Conservation (phyloP, 2,329 filamentous ascomycete species). For the Fusarium subtropicale region DNA sequence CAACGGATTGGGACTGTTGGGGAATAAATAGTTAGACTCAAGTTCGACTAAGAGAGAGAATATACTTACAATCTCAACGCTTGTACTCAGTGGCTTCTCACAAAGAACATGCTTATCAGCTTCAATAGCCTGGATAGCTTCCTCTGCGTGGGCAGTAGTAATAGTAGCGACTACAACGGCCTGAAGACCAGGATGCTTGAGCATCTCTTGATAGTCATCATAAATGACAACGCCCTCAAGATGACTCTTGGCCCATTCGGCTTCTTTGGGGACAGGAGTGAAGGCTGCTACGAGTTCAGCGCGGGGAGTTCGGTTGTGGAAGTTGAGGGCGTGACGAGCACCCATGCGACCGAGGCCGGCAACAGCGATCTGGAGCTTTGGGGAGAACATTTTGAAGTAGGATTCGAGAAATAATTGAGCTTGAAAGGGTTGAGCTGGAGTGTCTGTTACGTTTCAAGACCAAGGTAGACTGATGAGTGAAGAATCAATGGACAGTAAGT, state of each 20-base stretch:
- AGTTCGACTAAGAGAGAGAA: neutral
- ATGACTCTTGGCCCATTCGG: slow-evolving; percentile 40
- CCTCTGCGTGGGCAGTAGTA: slow-evolving; percentile 45
- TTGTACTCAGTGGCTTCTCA: slow-evolving; percentile 46
- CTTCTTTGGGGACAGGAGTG: slow-evolving; percentile 43
- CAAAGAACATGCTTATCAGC: slow-evolving; percentile 46
- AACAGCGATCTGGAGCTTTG: slow-evolving; percentile 43
- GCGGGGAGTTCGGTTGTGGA: slow-evolving; percentile 43
- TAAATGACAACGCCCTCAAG: slow-evolving; percentile 44
- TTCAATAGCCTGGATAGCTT: slow-evolving; percentile 46
- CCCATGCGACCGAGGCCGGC: slow-evolving; percentile 47
- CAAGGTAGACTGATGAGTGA: slow-evolving; percentile 2
- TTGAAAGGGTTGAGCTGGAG: neutral
- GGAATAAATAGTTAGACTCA: slow-evolving; percentile 1
- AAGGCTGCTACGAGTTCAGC: slow-evolving; percentile 45
- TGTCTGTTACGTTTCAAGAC: neutral
- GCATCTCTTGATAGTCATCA: slow-evolving; percentile 45
- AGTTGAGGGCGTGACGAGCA: slow-evolving; percentile 46
- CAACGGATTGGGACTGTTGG: slow-evolving; percentile 67
- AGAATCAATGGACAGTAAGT: neutral
- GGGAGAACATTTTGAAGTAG: slow-evolving; percentile 34
- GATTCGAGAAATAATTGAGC: neutral
- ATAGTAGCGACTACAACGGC: slow-evolving; percentile 45
- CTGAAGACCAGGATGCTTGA: slow-evolving; percentile 46
- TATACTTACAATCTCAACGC: slow-evolving; percentile 63